Base-by-base conservation (phyloP, 2,329 filamentous ascomycete species). In the Hypoxylon sp. region DNA sequence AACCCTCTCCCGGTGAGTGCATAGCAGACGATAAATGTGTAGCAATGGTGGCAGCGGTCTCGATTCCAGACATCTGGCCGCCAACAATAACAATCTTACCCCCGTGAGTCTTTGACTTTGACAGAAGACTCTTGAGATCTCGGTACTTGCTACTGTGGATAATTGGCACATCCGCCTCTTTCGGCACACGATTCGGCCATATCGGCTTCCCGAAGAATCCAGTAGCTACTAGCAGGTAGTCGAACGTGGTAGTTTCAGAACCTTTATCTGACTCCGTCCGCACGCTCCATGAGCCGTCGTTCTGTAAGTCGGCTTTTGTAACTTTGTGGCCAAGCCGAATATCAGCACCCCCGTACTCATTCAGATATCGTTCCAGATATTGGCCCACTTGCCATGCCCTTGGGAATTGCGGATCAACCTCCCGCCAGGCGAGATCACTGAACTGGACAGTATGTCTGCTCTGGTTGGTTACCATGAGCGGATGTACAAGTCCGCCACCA, bases 21-120 rank as follows among this genome's bases (percentile, higher is more conserved):
- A 80, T 79, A 2, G 86, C 85, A 5, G 89, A 89, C 0, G 92
- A 95, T 1, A 95, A 79, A 69, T 94, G 89, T 3, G 89, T 84
- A 10, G 92, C 92, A 55, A 95, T 87, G 1, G 90, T 89, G 8
- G 89, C 90, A 0, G 92, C 91, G 54, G 91, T 91, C 81, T 97
- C 93, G 4, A 92, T 88, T 0, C 92, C 93, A 1, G 92, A 95
- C 86, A 96, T 94, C 74, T 94, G 92, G 0, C 92, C 93, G 0
- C 93, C 93, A 0, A 94, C 88, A 0, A 97, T 84, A 0, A 94
- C 83, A 14, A 96, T 89, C 74, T 90, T 92, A 17, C 88, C 86
- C 1, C 83, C 83, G 0, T 75, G 73, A 3, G 63, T 55, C 10
- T 69, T 61, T 1, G 81, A 77, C 0, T 79, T 76, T 0, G 79